A percentile compares a stretch with the other conserved stretches of the same genome.
These are phyloP conservation scores for Vaccinium darrowii DNA, from an alignment of 148 eudicot genomes.

Conservation along the genomic window DNA sequence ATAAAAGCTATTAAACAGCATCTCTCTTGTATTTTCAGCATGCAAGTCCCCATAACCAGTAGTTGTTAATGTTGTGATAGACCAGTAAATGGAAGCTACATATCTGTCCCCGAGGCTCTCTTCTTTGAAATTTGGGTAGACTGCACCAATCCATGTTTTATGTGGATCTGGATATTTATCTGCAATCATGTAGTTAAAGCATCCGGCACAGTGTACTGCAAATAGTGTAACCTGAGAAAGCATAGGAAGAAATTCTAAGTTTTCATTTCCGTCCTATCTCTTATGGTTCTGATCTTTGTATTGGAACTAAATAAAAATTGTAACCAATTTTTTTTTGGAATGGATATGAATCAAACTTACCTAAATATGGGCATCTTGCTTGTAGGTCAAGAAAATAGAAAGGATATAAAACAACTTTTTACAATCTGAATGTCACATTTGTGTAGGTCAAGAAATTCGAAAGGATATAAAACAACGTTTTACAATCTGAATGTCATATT, in stretches of 20 bases:
- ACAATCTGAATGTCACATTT: not conserved
- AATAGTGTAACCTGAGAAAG: slow-evolving; percentile 73
- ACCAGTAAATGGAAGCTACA: slow-evolving; percentile 72
- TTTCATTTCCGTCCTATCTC: not conserved
- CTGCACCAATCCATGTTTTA: slow-evolving; percentile 85
- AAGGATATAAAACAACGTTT: not conserved
- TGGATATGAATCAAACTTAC: not conserved
- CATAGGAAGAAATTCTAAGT: not conserved
- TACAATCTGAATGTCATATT: not conserved
- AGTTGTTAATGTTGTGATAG: slow-evolving; percentile 79
- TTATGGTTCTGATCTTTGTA: not conserved
- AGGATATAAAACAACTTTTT: not conserved
- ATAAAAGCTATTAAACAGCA: slow-evolving; percentile 68
- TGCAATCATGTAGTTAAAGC: slow-evolving; percentile 82
- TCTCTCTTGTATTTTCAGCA: slow-evolving; percentile 75
- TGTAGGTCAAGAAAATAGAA: not conserved
- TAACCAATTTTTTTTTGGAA: not conserved
- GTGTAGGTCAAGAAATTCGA: not conserved
- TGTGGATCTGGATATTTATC: slow-evolving; percentile 62
- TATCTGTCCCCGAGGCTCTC: slow-evolving; percentile 71
- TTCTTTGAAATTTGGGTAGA: slow-evolving; percentile 55
- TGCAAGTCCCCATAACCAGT: slow-evolving; percentile 97
- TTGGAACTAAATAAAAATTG: not conserved
- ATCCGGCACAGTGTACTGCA: slow-evolving; percentile 91
- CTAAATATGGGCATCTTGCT: not conserved